Evolutionary conservation across 805 yeast genomes (phyloP).

Genomic region (Candida adriatica): DNA sequence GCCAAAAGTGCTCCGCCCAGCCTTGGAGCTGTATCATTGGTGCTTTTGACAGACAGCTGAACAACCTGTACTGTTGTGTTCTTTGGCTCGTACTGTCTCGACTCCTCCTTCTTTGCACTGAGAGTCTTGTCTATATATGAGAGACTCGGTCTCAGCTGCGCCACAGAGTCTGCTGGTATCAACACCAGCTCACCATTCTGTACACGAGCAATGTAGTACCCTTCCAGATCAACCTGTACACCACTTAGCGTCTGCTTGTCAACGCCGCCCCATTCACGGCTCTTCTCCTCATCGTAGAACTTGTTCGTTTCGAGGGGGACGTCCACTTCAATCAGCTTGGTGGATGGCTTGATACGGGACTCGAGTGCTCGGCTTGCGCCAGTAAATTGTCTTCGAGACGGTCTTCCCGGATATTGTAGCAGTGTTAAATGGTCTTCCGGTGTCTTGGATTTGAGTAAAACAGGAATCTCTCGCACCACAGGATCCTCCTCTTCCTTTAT

Average conservation of each 20-base stretch:
- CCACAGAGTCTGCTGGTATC: conserved; percentile 56
- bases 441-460: conserved; percentile 33
- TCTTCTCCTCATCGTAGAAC: conserved; percentile 60
- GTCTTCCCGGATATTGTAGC: conserved; percentile 59
- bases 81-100: conserved; percentile 27
- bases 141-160: conserved; percentile 79
- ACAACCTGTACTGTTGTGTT: conserved; percentile 51
- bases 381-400: conserved; percentile 34
- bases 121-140: conserved; percentile 62
- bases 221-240: conserved; percentile 48
- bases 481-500: conserved; percentile 32
- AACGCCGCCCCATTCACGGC: conserved; percentile 59
- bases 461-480: conserved; percentile 53
- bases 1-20: conserved; percentile 65
- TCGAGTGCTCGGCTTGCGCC: conserved; percentile 28
- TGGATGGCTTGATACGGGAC: conserved; percentile 50
- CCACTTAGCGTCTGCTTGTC: conserved; percentile 64
- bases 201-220: conserved; percentile 42
- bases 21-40: conserved; percentile 50
- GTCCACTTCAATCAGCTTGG: conserved; percentile 66
- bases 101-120: conserved; percentile 37
- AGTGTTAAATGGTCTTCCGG: conserved; percentile 30
- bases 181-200: conserved; percentile 49
- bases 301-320: conserved; percentile 63
- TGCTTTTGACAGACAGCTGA: conserved; percentile 67